These are phyloP conservation scores for Apiotrichum domesticum DNA, from an alignment of 1,284 basidiomycete genomes.

Conservation along the genomic window DNA sequence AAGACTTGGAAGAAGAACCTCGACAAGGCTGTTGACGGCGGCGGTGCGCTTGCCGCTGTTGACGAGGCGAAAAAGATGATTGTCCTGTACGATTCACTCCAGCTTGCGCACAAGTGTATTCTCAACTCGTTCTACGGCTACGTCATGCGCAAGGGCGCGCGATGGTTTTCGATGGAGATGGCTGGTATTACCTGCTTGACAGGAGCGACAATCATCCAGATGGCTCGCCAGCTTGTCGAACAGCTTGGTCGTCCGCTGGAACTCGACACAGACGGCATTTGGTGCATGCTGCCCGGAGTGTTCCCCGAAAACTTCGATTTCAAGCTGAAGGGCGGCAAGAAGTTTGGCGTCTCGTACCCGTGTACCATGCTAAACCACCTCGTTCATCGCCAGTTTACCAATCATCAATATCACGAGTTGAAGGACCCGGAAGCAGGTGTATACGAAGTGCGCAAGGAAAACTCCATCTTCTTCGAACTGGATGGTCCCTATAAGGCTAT, in stretches of 20 bases:
- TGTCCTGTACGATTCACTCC: constrained; percentile 98
- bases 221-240: constrained; percentile 97
- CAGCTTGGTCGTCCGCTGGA: constrained; percentile 96
- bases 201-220: constrained; percentile 98
- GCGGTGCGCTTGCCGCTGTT: constrained; percentile 71
- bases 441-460: constrained; percentile 86
- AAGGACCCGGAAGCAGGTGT: constrained; percentile 70
- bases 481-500: constrained; percentile 98
- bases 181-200: constrained; percentile 98
- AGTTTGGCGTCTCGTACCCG: constrained; percentile 89
- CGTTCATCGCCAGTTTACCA: constrained; percentile 92
- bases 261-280: constrained; percentile 98
- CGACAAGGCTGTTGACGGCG: constrained; percentile 64
- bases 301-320: constrained; percentile 99
- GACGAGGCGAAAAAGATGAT: constrained; percentile 99
- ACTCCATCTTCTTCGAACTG: constrained; percentile 99
- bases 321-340: constrained; percentile 80
- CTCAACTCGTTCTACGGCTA: constrained; percentile 99
- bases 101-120: constrained; percentile 99
- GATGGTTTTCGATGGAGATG: constrained; percentile 99
- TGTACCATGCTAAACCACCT: constrained; percentile 99
- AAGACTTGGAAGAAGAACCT: constrained; percentile 99
- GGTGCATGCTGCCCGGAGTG: constrained; percentile 98
- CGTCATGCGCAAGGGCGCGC: constrained; percentile 98
- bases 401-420: constrained; percentile 95